Conservation (phyloP, 805 yeast species). For the Cyberlindnera meyerae region DNA sequence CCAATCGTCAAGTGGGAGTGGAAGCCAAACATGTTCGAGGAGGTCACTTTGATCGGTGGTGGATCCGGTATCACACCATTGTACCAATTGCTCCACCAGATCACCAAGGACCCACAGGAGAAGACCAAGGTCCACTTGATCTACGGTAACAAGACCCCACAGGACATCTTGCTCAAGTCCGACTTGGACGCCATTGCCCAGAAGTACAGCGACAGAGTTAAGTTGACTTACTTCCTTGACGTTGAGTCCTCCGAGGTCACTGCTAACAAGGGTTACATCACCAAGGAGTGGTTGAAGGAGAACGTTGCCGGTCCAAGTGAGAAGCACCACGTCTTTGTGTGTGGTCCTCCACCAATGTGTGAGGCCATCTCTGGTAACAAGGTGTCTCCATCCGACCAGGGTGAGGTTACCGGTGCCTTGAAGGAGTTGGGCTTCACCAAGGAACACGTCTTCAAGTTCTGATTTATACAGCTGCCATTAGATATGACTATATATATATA, state of each 20-base stretch:
- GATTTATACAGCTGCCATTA: conserved; percentile 13
- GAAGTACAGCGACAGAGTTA: conserved; percentile 72
- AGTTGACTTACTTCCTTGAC: conserved; percentile 77
- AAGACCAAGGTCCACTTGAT: conserved; percentile 80
- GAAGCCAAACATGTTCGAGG: conserved; percentile 78
- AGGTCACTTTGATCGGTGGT: conserved; percentile 84
- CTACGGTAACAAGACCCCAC: conserved; percentile 73
- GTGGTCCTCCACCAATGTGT: conserved; percentile 95
- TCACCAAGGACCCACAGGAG: conserved; percentile 76
- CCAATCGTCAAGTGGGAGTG: conserved; percentile 90
- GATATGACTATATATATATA: background rate
- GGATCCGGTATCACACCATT: conserved; percentile 97
- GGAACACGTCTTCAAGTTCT: conserved; percentile 87
- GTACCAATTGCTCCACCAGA: conserved; percentile 76
- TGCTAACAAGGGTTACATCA: conserved; percentile 70
- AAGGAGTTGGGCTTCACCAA: conserved; percentile 83
- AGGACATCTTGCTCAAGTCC: conserved; percentile 76
- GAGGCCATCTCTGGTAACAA: conserved; percentile 83
- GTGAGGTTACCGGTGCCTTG: conserved; percentile 85
- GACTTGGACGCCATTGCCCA: conserved; percentile 68
- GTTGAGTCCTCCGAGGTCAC: conserved; percentile 36
- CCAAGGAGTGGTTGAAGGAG: conserved; percentile 62
- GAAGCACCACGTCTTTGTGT: conserved; percentile 73
- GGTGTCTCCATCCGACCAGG: conserved; percentile 86
- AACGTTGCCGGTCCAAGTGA: conserved; percentile 64